A percentile compares a stretch with the other conserved stretches of the same genome.
phyloP scores from a whole-genome alignment of 257 asterid species.

The Orobanche coerulescens region DNA sequence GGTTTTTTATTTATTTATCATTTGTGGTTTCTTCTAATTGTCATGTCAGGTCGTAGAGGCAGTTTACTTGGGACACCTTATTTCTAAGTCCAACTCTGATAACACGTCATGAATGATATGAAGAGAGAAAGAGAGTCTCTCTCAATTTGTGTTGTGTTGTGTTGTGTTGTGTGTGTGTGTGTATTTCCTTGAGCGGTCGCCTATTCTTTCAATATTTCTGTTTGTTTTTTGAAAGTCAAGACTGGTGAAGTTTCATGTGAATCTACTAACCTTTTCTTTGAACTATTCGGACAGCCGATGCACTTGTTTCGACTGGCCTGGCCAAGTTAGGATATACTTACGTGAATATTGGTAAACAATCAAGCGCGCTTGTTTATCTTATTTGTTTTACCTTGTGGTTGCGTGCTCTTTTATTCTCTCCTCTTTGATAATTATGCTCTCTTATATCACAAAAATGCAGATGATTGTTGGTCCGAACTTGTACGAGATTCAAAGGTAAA shows the following conservation, averaged over 20 bases:
- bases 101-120: background rate
- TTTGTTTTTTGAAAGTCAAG: background rate
- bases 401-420: background rate
- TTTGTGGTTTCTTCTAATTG: background rate
- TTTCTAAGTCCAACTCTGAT: background rate
- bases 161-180: background rate
- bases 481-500: background rate
- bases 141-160: background rate
- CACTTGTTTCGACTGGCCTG: constrained; percentile 80
- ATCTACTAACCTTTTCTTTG: constrained; percentile 9
- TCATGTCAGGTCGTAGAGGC: background rate
- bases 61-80: background rate
- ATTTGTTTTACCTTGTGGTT: background rate
- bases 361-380: too few species aligned
- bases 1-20: background rate
- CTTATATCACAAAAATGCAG: too few species aligned
- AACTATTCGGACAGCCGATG: constrained; percentile 59
- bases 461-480: background rate
- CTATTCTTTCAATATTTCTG: background rate
- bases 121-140: too few species aligned
- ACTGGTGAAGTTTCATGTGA: background rate
- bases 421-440: background rate
- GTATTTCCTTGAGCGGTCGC: background rate
- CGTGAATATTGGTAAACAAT: constrained; percentile 70
- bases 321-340: constrained; percentile 70